Evolutionary conservation across 2,329 filamentous ascomycete species (phyloP).

Genomic region (Cytospora leucostoma): DNA sequence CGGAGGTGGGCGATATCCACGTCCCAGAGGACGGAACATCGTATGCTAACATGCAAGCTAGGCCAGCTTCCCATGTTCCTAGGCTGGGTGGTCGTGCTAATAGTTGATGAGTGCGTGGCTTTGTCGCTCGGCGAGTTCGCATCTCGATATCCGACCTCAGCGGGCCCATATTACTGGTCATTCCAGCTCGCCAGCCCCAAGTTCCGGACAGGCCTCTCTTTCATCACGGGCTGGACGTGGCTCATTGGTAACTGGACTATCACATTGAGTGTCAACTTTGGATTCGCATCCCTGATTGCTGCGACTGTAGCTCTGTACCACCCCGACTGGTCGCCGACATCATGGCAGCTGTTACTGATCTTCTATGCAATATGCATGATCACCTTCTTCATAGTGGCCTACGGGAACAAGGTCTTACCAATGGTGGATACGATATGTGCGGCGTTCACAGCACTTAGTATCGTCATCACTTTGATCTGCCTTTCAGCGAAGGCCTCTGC

Average conservation of each 20-base stretch:
- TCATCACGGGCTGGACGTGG: slow-evolving; percentile 55
- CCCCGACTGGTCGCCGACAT: slow-evolving; percentile 50
- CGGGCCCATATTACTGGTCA: slow-evolving; percentile 56
- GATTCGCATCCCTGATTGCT: slow-evolving; percentile 55
- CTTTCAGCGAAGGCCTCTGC: slow-evolving; percentile 55
- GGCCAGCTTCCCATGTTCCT: slow-evolving; percentile 58
- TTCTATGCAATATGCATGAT: slow-evolving; percentile 61
- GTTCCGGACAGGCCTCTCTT: slow-evolving; percentile 49
- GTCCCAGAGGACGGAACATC: background rate
- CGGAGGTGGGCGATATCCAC: slow-evolving; percentile 35
- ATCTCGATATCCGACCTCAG: slow-evolving; percentile 53
- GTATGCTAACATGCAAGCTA: slow-evolving; percentile 8
- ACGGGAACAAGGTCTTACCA: slow-evolving; percentile 59
- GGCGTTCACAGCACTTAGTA: slow-evolving; percentile 55
- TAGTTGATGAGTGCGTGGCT: slow-evolving; percentile 55
- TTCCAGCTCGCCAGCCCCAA: slow-evolving; percentile 48
- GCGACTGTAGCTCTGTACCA: slow-evolving; percentile 56
- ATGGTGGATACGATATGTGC: slow-evolving; percentile 61
- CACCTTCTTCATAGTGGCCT: slow-evolving; percentile 57
- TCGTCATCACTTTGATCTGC: slow-evolving; percentile 58
- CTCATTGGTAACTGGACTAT: slow-evolving; percentile 55
- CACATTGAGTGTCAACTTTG: slow-evolving; percentile 56
- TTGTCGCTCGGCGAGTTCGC: slow-evolving; percentile 53
- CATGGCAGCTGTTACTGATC: slow-evolving; percentile 62
- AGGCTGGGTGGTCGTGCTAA: slow-evolving; percentile 56